Base-by-base conservation (phyloP, 179 eudicot genomes). In the Vitellaria paradoxa region DNA sequence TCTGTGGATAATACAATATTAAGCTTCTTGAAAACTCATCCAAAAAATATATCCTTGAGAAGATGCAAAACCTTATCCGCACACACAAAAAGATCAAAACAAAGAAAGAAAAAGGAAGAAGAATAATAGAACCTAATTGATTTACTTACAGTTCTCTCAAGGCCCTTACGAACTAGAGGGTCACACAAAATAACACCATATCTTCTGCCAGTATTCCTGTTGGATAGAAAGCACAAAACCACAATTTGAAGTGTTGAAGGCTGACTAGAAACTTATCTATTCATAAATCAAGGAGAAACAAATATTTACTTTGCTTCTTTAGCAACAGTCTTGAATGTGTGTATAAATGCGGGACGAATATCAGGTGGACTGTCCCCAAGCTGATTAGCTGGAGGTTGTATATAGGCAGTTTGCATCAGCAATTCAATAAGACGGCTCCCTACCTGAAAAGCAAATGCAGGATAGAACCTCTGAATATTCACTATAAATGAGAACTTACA, bases 281-380 rank as follows among this genome's bases (percentile, higher is more conserved):
- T 1, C 52, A 74, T 23, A 65, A 56, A 49, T 59, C 6, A 26
- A 42, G 49, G 62, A 68, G 72, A 62, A 49, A 64, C 13, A 55
- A 57, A 78, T 77, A 73, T 82, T 72, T 86, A 94, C 99, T 85
- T 88, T 69, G 77, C 64, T 10, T 87, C 91, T 82, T 83, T 87
- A 37, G 81, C 78, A 68, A 87, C 78, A 85, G 86, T 89, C 80
- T 52, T 88, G 56, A 82, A 76, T 12, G 86, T 77, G 85, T 95
- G 99, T 72, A 79, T 66, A 85, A 96, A 96, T 23, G 99, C 99
- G 63, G 99, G 99, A 30, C 96, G 92, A 88, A 96, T 76, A 78
- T 96, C 89, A 74, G 97, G 97, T 73, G 91, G 79, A 73, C 80
- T 85, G 65, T 87, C 89, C 50, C 86, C 85, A 50, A 76, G 78